A percentile compares a stretch with the other conserved stretches of the same genome.
These are phyloP conservation scores for Gelatoporia subvermispora DNA, from an alignment of 768 basidiomycete species.

Conservation along the genomic window DNA sequence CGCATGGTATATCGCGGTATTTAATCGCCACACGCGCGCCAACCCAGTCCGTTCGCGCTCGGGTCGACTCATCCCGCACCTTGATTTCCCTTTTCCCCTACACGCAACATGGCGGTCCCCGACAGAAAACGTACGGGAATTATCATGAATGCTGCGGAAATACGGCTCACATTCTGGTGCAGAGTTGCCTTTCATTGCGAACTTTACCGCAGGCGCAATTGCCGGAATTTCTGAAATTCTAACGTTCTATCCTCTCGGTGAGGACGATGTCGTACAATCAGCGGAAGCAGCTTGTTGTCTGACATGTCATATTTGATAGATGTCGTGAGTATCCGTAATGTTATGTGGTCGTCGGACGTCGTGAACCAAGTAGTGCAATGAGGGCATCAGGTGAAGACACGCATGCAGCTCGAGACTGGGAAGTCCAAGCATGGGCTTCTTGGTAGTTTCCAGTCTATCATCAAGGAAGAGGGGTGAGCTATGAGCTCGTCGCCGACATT, in stretches of 20 bases:
- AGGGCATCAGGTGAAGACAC: conserved; percentile 80
- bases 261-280: conserved; percentile 19
- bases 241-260: conserved; percentile 88
- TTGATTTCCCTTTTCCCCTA: neutral
- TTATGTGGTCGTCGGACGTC: neutral
- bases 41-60: too few species aligned
- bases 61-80: neutral
- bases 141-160: neutral
- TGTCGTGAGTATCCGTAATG: conserved; percentile 59
- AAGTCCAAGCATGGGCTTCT: conserved; percentile 73
- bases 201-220: conserved; percentile 93
- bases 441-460: conserved; percentile 76
- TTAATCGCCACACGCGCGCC: too few species aligned
- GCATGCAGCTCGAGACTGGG: conserved; percentile 94
- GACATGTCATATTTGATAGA: conserved; percentile 38
- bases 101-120: conserved; percentile 6
- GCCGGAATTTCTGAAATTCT: conserved; percentile 85
- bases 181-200: conserved; percentile 85
- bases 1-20: too few species aligned
- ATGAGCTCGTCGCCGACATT: conserved; percentile 11
- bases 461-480: conserved; percentile 85
- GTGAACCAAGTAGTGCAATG: conserved; percentile 5
- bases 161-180: neutral
- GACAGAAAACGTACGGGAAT: conserved; percentile 14
- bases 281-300: too few species aligned